Base-by-base conservation (phyloP, 192 early-diverging fungal genomes). In the Backusella westeae region DNA sequence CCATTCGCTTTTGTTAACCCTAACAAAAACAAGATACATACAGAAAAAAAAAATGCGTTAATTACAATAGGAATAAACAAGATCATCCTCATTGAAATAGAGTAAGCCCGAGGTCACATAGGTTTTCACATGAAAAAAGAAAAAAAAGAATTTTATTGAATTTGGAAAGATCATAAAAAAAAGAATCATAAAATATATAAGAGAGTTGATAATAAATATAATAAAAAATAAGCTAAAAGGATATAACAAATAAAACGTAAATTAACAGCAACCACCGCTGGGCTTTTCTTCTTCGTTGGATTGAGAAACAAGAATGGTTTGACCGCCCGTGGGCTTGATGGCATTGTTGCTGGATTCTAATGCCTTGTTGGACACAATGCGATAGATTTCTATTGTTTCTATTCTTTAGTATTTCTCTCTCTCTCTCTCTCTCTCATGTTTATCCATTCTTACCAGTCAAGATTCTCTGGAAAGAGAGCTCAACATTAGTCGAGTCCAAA, bases 301-400 rank as follows among this genome's bases (percentile, higher is more conserved):
- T 19, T 90, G 88, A 29, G 78, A 81, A n/a, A 94, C 90, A 72
- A 87, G 86, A 81, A 94, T 91, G 67, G 91, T 88, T 65, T 91
- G 88, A 34, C 93, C 91, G 67, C 87, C 85, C 44, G 90, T 90
- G 26, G 92, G 91, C 67, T 89, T 85, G 46, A 89, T 85, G 26
- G 87, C 87, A 78, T 94, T 92, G 46, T 90, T 89, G 77, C 86
- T 88, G 70, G 85, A 90, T 85, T 97, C 95, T 66, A 99, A 87
- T 41, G 96, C 96, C 82, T 96, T 97, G 93, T 96, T 96, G 69
- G 97, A 97, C 15, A 97, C 95, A 77, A 98, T 94, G 76, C 93
- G 93, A 87, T 99, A 99, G 73, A 96, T 96, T 91, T 96, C 94
- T 92, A 82, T 49, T 32, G 12, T n/a, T 4, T 8, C 6, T 39